A percentile compares a stretch with the other conserved stretches of the same genome.
phyloP scores from a whole-genome alignment of 2,329 filamentous ascomycete species.

The Pezicula rhizophila region DNA sequence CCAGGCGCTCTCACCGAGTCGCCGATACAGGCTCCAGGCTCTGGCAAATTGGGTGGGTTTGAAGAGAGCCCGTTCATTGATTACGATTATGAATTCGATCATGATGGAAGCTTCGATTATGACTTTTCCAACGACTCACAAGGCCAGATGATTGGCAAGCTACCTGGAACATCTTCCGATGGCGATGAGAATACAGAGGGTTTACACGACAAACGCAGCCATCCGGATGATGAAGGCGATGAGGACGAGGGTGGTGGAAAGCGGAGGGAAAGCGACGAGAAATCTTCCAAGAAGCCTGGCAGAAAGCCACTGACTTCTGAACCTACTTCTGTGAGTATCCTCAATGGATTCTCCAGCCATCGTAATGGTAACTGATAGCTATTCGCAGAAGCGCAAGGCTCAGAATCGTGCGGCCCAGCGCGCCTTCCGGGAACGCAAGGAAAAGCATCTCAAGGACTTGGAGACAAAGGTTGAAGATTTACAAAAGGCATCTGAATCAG shows the following conservation, averaged over 20 bases:
- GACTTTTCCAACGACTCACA: conserved; percentile 45
- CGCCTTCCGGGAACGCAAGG: conserved; percentile 90
- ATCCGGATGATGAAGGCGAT: conserved; percentile 61
- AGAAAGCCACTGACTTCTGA: conserved; percentile 93
- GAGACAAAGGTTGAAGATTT: conserved; percentile 72
- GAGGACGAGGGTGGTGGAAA: conserved; percentile 66
- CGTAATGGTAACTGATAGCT: conserved; percentile 13
- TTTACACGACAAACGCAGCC: conserved; percentile 64
- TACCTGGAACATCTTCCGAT: conserved; percentile 46
- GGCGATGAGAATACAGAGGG: conserved; percentile 38
- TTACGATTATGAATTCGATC: conserved; percentile 72
- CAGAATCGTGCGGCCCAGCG: conserved; percentile 90
- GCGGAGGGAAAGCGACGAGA: conserved; percentile 70
- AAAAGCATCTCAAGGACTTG: conserved; percentile 80
- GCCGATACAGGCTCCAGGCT: conserved; percentile 36
- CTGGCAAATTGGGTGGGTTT: conserved; percentile 42
- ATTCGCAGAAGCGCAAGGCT: conserved; percentile 78
- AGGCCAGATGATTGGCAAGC: conserved; percentile 68
- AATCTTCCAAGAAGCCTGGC: conserved; percentile 89
- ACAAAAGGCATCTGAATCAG: conserved; percentile 75
- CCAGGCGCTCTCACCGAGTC: conserved; percentile 45
- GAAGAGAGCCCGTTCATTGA: conserved; percentile 80
- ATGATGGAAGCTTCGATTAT: conserved; percentile 65
- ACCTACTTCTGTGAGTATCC: conserved; percentile 78
- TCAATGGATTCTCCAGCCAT: conserved; percentile 17